Evolutionary conservation across 2,329 filamentous ascomycete genomes (phyloP), one percentile per base, ranked within the genome.

Genomic region (Aspergillus sojae): DNA sequence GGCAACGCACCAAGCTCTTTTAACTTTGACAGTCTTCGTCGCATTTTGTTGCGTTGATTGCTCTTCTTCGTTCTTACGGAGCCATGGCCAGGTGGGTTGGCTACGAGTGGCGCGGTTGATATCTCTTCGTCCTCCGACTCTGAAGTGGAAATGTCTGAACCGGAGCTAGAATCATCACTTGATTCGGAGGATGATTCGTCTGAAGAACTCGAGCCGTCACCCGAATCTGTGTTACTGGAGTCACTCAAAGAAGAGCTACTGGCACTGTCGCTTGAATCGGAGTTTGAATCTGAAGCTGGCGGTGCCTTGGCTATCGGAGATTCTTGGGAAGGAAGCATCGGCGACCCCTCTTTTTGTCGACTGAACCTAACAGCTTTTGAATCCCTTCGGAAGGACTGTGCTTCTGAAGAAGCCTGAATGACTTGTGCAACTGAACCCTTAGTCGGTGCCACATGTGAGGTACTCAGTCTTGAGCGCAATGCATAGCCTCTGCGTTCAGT

Each of bases 1-100:
- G 81, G 81, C 10, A 90, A 74, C 14, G 83, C 71, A 1, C 85
- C 86, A n/a, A 81, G 74, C 21, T 80, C 73, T 68, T 89, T 87
- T 9, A 89, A 77, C 61, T 81, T 79, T 4, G 77, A 75, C 12
- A 90, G 76, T 62, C 79, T 78, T 62, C 83, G 83, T 45, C 79
- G 75, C 58, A 83, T 75, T 61, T 82, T 83, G 46, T 82, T 81
- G 45, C 88, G 81, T 34, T 77, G 70, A 67, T 91, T 91, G 64
- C 87, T 84, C 28, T 77, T 77, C 57, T 82, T 82, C 0, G 88
- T 91, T 21, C 73, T 69, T 26, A 71, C 67, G 36, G 79, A 80
- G 19, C 88, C 88, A 63, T 81, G 59, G 5, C 82, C 81, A 50
- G 86, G 84, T 57, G 82, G 74, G 16, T 75, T 76, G 36, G 70